Evolutionary conservation across 306 rosid genomes (phyloP).

Genomic region (Glycyrrhiza uralensis): DNA sequence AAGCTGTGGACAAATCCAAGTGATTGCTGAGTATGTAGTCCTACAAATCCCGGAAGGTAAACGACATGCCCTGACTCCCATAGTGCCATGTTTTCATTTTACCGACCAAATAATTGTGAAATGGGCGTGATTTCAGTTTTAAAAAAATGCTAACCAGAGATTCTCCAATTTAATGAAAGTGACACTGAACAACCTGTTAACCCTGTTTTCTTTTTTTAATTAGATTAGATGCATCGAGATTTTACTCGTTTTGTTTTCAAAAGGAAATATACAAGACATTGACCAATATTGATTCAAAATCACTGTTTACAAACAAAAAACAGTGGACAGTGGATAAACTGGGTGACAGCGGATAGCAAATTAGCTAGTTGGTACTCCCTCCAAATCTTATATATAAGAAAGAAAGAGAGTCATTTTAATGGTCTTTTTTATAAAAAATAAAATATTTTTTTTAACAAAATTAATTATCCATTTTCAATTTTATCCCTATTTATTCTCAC

Average conservation of each 20-base stretch:
- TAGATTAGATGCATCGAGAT: constrained; percentile 21
- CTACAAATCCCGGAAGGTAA: constrained; percentile 24
- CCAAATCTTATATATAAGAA: no score
- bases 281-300: neutral
- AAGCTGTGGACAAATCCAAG: constrained; percentile 14
- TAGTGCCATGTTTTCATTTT: constrained; percentile 21
- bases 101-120: constrained; percentile 27
- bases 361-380: no score
- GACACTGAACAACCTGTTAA: constrained; percentile 1
- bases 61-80: constrained; percentile 13
- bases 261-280: neutral
- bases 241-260: neutral
- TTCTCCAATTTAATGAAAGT: constrained; percentile 27
- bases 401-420: no score
- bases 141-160: constrained; percentile 6
- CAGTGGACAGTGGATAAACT: no score
- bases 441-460: no score
- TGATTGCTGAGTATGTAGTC: constrained; percentile 1
- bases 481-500: no score
- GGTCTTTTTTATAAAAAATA: no score
- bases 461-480: no score
- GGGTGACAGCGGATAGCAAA: no score
- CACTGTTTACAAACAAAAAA: neutral
- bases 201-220: neutral
- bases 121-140: neutral